Evolutionary conservation across 345 rosid species (phyloP), one percentile per base, ranked within the genome.

Genomic region (Euphorbia pulcherrima): DNA sequence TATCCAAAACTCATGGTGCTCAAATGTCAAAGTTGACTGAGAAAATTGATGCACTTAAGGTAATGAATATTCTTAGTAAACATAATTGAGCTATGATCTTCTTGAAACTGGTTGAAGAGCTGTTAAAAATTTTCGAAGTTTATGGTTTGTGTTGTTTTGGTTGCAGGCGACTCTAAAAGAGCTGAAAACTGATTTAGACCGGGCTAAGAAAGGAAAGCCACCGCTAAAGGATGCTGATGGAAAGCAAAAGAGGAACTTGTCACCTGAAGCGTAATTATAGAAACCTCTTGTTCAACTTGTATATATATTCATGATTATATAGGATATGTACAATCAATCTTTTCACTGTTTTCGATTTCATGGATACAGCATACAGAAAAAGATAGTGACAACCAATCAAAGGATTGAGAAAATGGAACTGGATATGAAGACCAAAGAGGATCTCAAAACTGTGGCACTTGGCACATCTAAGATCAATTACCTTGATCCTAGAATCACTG

Each of bases 381-480:
- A 89, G 82, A 84, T 92, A 33, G 74, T 78, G 51, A 84, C 90
- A 68, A 80, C 88, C 33, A 80, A 83, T 13, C 72, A 13, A 7
- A 92, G 79, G 84, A 92, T 94, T 17, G 92, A 89, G 80, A 89
- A 86, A 79, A 84, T 87, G 80, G 93, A 88, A 65, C 68, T 87
- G 40, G 86, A 82, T 60, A 91, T 84, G 87, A 67, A 69, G 65
- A 82, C 89, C 39, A 94, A 88, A 67, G 99, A 94, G 67, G 97
- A 94, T 70, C 76, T 95, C 56, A 95, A 95, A 84, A 89, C 96
- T 0, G 97, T 95, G 65, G 96, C 99, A 26, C 75, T 94, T 54
- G 97, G 99, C 72, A 94, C 97, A 0, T 94, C 99, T 60, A 95
- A 91, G 74, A 89, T 94, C 71, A 94, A 94, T 71, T 94, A 94